Evolutionary conservation across 2,329 filamentous ascomycete species (phyloP).

Genomic region (Apiospora phragmitis): DNA sequence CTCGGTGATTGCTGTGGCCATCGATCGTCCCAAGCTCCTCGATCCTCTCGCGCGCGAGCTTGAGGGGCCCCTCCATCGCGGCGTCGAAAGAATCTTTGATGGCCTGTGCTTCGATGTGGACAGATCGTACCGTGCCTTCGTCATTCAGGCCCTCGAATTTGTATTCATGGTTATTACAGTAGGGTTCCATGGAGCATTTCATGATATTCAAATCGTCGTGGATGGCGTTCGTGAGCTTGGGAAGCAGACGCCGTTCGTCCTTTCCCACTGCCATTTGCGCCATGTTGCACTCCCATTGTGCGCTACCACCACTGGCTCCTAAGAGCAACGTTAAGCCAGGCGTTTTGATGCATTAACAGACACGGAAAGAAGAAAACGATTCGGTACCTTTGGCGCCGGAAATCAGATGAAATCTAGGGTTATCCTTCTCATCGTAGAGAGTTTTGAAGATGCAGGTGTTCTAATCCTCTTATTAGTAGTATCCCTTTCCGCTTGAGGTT

Average conservation of each 20-base stretch:
- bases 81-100: neutral
- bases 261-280: neutral
- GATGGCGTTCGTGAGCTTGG: neutral
- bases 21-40: neutral
- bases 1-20: neutral
- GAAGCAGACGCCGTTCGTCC: neutral
- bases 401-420: slow-evolving; percentile 15
- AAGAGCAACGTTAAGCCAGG: no score
- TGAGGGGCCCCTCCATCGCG: neutral
- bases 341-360: no score
- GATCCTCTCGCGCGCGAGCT: neutral
- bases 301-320: slow-evolving; percentile 18
- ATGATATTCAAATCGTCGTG: neutral
- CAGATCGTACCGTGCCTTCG: neutral
- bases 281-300: slow-evolving; percentile 17
- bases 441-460: slow-evolving; percentile 17
- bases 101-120: neutral
- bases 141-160: neutral
- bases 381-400: slow-evolving; percentile 12
- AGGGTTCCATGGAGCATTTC: neutral
- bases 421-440: slow-evolving; percentile 10
- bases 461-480: neutral
- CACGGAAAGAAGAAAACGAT: no score
- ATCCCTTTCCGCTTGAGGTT: neutral
- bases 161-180: neutral